Evolutionary conservation across 495 filamentous ascomycete genomes (phyloP).

Genomic region (Friedmanniomyces simplex): DNA sequence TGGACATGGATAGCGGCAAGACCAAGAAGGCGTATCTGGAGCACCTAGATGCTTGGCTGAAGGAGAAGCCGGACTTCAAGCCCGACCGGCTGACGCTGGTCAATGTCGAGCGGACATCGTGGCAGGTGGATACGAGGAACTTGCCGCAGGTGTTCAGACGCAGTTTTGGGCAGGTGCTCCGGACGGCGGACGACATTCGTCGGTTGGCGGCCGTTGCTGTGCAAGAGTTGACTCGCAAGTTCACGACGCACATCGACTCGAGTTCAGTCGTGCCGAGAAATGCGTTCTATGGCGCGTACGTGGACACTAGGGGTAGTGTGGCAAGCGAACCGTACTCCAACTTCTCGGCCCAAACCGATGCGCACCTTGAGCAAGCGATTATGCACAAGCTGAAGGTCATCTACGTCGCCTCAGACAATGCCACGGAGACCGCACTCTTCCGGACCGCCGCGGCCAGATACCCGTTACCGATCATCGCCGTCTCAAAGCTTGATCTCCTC

Average conservation of each 20-base stretch:
- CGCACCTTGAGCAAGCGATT: conserved; percentile 6
- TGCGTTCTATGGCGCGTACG: conserved; percentile 20
- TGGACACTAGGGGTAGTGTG: conserved; percentile 13
- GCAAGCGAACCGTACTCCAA: conserved; percentile 3
- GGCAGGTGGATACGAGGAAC: conserved; percentile 12
- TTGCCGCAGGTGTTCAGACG: conserved; percentile 9
- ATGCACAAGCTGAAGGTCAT: conserved; percentile 18
- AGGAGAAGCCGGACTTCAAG: not conserved
- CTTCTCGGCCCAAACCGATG: conserved; percentile 13
- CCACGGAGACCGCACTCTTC: conserved; percentile 20
- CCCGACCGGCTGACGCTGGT: conserved; percentile 7
- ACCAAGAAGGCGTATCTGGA: conserved; percentile 4
- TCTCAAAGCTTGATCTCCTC: conserved; percentile 21
- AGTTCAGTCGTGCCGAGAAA: conserved; percentile 21
- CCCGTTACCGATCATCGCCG: conserved; percentile 23
- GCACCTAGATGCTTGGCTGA: conserved; percentile 10
- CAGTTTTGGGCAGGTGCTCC: conserved; percentile 10
- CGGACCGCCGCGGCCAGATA: conserved; percentile 5
- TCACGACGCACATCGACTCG: not conserved
- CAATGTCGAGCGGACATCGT: conserved; percentile 8
- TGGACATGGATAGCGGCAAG: not conserved
- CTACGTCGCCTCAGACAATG: conserved; percentile 27
- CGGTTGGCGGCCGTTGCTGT: conserved; percentile 17
- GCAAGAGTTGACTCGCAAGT: conserved; percentile 23
- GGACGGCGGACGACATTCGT: not conserved